Conservation (phyloP, 192 early-diverging fungal species). For the Backusella australiensis region DNA sequence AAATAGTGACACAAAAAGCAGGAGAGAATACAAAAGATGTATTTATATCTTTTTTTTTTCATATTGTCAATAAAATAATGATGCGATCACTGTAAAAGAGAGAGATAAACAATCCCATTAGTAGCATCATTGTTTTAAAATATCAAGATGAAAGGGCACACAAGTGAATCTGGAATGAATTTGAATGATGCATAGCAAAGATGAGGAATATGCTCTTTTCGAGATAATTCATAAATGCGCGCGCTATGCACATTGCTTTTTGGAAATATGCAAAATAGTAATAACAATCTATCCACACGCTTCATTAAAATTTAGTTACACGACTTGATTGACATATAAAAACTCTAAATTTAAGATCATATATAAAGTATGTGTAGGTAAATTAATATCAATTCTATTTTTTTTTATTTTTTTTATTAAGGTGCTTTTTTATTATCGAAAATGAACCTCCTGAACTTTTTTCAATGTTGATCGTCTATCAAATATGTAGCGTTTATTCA, state of each 20-base stretch:
- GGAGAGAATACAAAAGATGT: neutral
- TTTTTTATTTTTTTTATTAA: neutral
- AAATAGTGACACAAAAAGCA: neutral
- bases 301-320: neutral
- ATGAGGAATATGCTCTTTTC: neutral
- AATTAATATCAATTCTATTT: neutral
- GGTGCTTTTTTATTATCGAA: neutral
- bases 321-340: neutral
- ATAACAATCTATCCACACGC: too few relatives aligned
- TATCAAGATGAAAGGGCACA: neutral
- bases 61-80: neutral
- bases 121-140: neutral
- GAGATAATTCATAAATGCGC: neutral
- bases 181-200: neutral
- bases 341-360: neutral
- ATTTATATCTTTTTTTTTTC: neutral
- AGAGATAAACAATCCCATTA: neutral
- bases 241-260: neutral
- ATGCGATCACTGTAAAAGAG: neutral
- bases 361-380: neutral
- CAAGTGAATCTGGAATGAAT: neutral
- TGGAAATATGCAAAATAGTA: neutral
- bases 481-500: neutral
- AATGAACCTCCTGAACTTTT: neutral
- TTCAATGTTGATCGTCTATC: neutral